Evolutionary conservation across 2,329 filamentous ascomycete species (phyloP), one percentile per base, ranked within the genome.

Genomic region (Cercospora sp.): DNA sequence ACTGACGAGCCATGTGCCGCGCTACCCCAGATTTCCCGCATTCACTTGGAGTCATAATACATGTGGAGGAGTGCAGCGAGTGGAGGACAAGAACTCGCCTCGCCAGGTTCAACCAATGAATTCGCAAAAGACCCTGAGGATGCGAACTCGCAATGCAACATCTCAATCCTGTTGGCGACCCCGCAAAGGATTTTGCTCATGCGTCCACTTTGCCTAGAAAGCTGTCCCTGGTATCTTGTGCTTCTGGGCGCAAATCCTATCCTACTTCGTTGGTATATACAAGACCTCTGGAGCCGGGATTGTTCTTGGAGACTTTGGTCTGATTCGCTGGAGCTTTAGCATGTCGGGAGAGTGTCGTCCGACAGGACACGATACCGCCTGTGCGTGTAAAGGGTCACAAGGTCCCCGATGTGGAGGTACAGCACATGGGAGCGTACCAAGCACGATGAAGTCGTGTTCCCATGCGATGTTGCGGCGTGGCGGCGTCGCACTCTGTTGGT

Each of bases 151-250:
- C 48, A 55, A 28, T 55, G 48, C 23, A 55, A 55, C 48, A 55
- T 55, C 16, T 12, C 45, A 13, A 51, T 51, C 36, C 36, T 42
- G 23, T 28, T 28, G 23, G 48, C 23, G 23, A 28, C 48, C 48
- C 48, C 48, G 48, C 48, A 55, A 4, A 55, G 48, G 48, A 55
- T 55, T 48, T 16, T 55, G 48, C 48, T 55, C 48, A 55, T 28
- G 48, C 48, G 48, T 55, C 48, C 48, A 55, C 48, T 55, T 55
- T 55, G 23, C 48, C 48, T 26, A 55, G 48, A 55, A 55, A 55
- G 3, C 48, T 30, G 5, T 55, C 48, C 23, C 48, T 55, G 48
- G 48, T 26, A 55, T 55, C 48, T 55, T 26, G 48, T 55, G 23
- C 26, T 26, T 23, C 48, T 55, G 12, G 48, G 48, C 48, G 48